These are phyloP conservation scores for Hymenoscyphus scutula DNA, from an alignment of 2,329 filamentous ascomycete species.

Conservation along the genomic window DNA sequence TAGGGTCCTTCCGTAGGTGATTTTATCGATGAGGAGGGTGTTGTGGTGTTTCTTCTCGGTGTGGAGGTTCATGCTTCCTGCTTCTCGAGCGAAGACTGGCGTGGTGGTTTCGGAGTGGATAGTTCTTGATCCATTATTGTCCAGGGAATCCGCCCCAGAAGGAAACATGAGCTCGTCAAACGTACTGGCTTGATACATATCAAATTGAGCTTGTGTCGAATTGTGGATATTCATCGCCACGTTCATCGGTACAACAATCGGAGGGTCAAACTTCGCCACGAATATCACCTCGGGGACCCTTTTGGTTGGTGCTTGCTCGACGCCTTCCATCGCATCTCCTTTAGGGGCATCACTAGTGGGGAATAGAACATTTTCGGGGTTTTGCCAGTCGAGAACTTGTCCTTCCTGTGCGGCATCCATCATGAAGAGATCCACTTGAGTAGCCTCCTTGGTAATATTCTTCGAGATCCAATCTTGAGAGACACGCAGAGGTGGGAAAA, in stretches of 20 bases:
- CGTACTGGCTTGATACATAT: slow-evolving; percentile 48
- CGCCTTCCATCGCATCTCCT: slow-evolving; percentile 53
- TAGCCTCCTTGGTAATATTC: slow-evolving; percentile 57
- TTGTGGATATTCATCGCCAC: slow-evolving; percentile 63
- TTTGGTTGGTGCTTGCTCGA: slow-evolving; percentile 46
- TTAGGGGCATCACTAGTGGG: slow-evolving; percentile 41
- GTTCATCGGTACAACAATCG: slow-evolving; percentile 65
- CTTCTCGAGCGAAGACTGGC: slow-evolving; percentile 38
- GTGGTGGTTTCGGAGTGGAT: slow-evolving; percentile 51
- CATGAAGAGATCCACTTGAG: slow-evolving; percentile 42
- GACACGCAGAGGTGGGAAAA: slow-evolving; percentile 62
- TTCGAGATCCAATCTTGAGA: slow-evolving; percentile 73
- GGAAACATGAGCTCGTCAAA: slow-evolving; percentile 53
- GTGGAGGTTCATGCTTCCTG: slow-evolving; percentile 20
- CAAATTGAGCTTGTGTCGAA: slow-evolving; percentile 57
- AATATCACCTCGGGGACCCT: slow-evolving; percentile 72
- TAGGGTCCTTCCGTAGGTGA: slow-evolving; percentile 67
- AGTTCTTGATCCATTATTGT: slow-evolving; percentile 56
- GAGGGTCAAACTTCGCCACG: slow-evolving; percentile 70
- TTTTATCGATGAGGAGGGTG: slow-evolving; percentile 67
- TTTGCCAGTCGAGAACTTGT: slow-evolving; percentile 65
- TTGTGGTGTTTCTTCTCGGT: slow-evolving; percentile 47
- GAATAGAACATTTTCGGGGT: slow-evolving; percentile 65
- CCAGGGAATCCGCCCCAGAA: slow-evolving; percentile 42
- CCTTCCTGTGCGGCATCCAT: slow-evolving; percentile 33